A percentile compares a stretch with the other conserved stretches of the same genome.
Evolutionary conservation across 2,329 filamentous ascomycete species (phyloP).

Genomic region (Cordyceps javanica): DNA sequence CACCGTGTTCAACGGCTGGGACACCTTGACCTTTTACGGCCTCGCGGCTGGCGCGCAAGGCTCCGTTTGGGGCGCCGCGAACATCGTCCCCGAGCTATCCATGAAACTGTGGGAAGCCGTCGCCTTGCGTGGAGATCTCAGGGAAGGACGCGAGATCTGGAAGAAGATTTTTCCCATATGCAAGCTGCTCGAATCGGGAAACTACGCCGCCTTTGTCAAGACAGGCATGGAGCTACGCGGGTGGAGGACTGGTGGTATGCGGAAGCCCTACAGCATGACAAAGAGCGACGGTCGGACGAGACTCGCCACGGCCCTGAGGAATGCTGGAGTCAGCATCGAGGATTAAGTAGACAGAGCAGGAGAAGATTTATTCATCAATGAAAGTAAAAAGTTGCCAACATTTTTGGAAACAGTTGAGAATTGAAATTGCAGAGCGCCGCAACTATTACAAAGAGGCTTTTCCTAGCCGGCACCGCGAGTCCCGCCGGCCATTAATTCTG

Average conservation of each 20-base stretch:
- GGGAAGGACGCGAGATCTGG: constrained; percentile 40
- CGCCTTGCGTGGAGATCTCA: constrained; percentile 35
- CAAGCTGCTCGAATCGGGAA: constrained; percentile 42
- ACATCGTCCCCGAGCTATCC: constrained; percentile 43
- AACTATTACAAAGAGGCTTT: no score
- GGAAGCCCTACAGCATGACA: constrained; percentile 42
- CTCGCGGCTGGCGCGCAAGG: constrained; percentile 43
- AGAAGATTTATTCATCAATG: neutral
- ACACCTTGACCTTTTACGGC: constrained; percentile 47
- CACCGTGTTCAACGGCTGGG: constrained; percentile 47
- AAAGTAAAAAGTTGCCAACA: no score
- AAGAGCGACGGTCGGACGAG: constrained; percentile 26
- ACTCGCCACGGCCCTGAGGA: constrained; percentile 29
- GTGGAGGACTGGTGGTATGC: constrained; percentile 37
- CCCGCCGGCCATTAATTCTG: constrained; percentile 4
- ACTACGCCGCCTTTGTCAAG: constrained; percentile 42
- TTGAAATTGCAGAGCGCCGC: no score
- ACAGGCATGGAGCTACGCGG: constrained; percentile 43
- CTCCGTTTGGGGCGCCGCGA: constrained; percentile 44
- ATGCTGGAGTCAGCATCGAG: constrained; percentile 31
- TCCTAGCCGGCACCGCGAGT: no score
- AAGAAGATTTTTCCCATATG: constrained; percentile 43
- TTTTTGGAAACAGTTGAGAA: no score
- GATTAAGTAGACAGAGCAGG: neutral
- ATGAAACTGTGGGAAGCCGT: constrained; percentile 41